Conservation (phyloP, 2,329 filamentous ascomycete genomes). For the Cercospora nicotianae region DNA sequence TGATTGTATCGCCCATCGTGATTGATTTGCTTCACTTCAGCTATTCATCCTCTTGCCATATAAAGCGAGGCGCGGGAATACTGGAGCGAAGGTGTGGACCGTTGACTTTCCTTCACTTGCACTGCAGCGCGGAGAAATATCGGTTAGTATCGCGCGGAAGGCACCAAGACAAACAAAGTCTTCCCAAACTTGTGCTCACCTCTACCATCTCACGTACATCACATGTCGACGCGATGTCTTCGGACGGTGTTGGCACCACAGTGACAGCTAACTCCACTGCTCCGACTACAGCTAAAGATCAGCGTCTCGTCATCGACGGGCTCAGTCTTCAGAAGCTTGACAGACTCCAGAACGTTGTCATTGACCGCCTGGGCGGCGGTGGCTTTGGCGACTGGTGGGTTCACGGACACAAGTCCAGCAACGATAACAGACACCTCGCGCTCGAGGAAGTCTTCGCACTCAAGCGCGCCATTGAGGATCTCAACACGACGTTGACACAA, state of each 20-base stretch:
- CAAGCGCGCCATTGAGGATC: background rate
- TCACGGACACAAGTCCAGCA: background rate
- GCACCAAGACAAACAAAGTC: background rate
- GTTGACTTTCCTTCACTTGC: background rate
- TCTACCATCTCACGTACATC: background rate
- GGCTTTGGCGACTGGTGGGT: conserved; percentile 1
- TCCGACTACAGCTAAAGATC: background rate
- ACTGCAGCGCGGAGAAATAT: background rate
- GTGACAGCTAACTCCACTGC: background rate
- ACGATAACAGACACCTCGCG: background rate
- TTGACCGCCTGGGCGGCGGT: background rate
- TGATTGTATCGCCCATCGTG: background rate
- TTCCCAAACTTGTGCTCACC: background rate
- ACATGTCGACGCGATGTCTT: background rate
- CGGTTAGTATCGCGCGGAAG: background rate
- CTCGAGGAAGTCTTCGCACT: background rate
- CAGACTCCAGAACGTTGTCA: background rate
- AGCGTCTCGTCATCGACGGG: background rate
- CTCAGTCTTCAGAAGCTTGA: background rate
- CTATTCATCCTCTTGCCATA: background rate
- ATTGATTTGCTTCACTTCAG: background rate
- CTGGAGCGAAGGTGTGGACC: background rate
- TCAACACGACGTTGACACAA: background rate
- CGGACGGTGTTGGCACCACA: background rate
- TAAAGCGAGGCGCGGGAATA: background rate